phyloP scores from a whole-genome alignment of 306 rosid genomes.

The Castanospermum australe region DNA sequence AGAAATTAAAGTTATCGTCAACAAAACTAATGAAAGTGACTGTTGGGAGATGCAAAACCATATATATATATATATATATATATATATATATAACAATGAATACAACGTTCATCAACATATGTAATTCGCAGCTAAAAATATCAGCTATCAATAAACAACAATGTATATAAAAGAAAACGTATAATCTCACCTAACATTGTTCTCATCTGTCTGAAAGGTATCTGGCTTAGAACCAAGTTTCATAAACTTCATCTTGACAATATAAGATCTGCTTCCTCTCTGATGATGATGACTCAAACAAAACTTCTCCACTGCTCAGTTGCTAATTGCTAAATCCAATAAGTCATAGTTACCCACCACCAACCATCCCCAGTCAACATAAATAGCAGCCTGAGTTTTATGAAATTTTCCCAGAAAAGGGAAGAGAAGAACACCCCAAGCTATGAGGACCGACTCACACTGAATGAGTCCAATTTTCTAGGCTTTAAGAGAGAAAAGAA shows the following conservation, averaged over 20 bases:
- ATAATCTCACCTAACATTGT: slow-evolving; percentile 78
- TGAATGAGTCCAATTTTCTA: slow-evolving; percentile 45
- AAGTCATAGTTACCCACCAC: slow-evolving; percentile 27
- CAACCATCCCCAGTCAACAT: slow-evolving; percentile 31
- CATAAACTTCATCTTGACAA: slow-evolving; percentile 92
- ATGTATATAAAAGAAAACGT: slow-evolving; percentile 17
- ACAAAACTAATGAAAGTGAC: not conserved
- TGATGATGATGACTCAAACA: slow-evolving; percentile 5
- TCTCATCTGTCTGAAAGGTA: slow-evolving; percentile 78
- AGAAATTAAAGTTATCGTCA: not conserved
- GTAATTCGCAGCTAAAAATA: not conserved
- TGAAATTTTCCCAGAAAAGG: slow-evolving; percentile 32
- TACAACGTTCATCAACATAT: not conserved
- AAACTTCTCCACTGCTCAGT: slow-evolving; percentile 40
- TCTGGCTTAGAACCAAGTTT: slow-evolving; percentile 98
- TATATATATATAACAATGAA: not conserved
- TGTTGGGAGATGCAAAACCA: not conserved
- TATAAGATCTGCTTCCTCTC: slow-evolving; percentile 48
- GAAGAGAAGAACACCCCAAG: slow-evolving; percentile 27
- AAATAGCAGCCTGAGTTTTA: slow-evolving; percentile 20
- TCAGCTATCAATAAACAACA: slow-evolving; percentile 20
- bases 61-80: not conserved
- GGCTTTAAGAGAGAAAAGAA: slow-evolving; percentile 53
- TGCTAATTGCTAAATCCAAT: slow-evolving; percentile 35
- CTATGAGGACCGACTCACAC: slow-evolving; percentile 51